Evolutionary conservation across 768 basidiomycete species (phyloP), one percentile per base, ranked within the genome.

Genomic region (Daedaleopsis sinensis): DNA sequence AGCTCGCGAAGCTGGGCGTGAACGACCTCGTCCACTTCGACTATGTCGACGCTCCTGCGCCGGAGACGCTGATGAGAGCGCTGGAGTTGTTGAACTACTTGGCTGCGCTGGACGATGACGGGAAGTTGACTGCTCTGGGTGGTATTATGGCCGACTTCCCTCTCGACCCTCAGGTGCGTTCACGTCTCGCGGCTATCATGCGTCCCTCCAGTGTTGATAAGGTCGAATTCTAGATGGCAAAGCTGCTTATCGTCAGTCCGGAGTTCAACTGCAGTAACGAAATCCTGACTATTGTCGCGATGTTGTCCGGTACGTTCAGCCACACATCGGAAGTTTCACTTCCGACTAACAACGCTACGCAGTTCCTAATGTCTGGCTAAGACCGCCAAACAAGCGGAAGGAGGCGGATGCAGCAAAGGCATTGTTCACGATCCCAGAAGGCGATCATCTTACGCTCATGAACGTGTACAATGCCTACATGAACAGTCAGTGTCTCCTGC

Each of bases 231-330:
- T 64, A 93, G 88, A 81, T 98, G 67, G 87, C 97, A 24, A 97
- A 97, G 74, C 90, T 96, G 86, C 83, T 98, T 52, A 94, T 98
- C 63, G 84, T 88, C 65, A 96, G 93, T 72, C 93, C 96, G 2
- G 94, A 98, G 71, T 97, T 98, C 79, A 87, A 87, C 59, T 98
- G 96, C 77, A 95, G 93, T 62, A 95, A 97, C 68, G 97, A 98
- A 72, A 91, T 98, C 51, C 74, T 99, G 57, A 94, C 92, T 1
- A 93, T 99, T 61, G 94, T 93, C 5, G 91, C 97, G 0, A 98
- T 98, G 96, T 80, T 99, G 66, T 97, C 95, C 19, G 90, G 93
- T 49, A 66, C 11, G 83, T 73, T 3, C 5, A 35, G 42, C 16
- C 47, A 32, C 5, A 47, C 0, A 32, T n/a, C 44, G 9, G 12